phyloP scores from a whole-genome alignment of 148 eudicot species.

The Cornus kousa region DNA sequence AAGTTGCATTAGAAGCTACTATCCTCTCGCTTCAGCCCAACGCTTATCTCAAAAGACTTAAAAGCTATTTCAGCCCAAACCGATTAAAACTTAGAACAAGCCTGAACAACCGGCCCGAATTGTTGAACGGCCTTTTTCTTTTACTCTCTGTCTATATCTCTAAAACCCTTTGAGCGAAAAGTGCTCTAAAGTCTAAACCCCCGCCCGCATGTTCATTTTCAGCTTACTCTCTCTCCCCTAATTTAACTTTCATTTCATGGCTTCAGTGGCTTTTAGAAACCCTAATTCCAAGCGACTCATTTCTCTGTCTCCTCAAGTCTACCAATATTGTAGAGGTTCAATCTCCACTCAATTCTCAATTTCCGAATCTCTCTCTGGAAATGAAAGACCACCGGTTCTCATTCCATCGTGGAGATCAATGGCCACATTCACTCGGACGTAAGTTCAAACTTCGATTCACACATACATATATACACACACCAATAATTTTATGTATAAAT shows the following conservation, averaged over 20 bases:
- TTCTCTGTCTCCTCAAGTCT: conserved; percentile 43
- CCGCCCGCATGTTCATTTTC: not conserved
- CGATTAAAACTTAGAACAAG: no score
- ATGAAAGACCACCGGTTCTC: conserved; percentile 23
- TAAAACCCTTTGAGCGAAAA: not conserved
- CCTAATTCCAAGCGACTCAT: conserved; percentile 54
- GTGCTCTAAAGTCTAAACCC: not conserved
- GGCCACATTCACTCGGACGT: conserved; percentile 93
- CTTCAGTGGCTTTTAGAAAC: conserved; percentile 57
- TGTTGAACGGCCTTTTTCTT: no score
- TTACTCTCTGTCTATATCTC: not conserved
- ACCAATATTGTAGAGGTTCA: conserved; percentile 43
- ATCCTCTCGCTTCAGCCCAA: no score
- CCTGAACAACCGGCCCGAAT: not conserved
- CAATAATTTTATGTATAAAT: no score
- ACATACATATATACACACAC: not conserved
- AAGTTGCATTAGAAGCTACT: no score
- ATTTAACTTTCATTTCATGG: conserved; percentile 38
- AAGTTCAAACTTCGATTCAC: conserved; percentile 10
- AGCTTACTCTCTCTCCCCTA: conserved; percentile 5
- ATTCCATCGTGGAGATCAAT: conserved; percentile 64
- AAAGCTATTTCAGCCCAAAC: no score
- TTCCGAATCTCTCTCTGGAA: conserved; percentile 28
- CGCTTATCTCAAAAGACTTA: no score
- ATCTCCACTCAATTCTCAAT: conserved; percentile 27